Conservation (phyloP, 495 filamentous ascomycete species). For the Aspergillus egyptiacus region DNA sequence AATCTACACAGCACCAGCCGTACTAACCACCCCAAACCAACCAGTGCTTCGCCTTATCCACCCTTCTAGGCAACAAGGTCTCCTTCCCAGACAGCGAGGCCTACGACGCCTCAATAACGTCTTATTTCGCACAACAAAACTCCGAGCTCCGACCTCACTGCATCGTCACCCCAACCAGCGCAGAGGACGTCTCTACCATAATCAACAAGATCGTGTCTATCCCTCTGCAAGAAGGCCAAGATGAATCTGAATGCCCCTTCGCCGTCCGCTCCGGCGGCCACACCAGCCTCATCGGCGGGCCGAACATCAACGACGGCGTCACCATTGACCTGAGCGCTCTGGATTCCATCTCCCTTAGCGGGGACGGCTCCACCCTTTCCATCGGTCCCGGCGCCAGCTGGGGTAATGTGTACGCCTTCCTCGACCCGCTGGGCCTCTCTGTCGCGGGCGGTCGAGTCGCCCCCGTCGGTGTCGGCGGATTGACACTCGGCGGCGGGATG, state of each 20-base stretch:
- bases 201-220: background rate
- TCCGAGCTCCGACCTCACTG: constrained; percentile 19
- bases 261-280: constrained; percentile 38
- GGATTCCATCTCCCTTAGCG: constrained; percentile 34
- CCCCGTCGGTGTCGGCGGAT: constrained; percentile 29
- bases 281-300: constrained; percentile 42
- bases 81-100: constrained; percentile 11
- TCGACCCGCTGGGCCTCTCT: constrained; percentile 41
- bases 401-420: constrained; percentile 40
- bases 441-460: constrained; percentile 47
- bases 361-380: constrained; percentile 28
- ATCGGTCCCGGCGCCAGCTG: constrained; percentile 49
- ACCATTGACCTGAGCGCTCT: constrained; percentile 47
- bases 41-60: constrained; percentile 4
- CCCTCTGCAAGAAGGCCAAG: background rate
- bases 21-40: too few relatives aligned
- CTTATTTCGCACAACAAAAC: constrained; percentile 27
- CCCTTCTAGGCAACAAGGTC: constrained; percentile 14
- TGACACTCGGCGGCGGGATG: constrained; percentile 24
- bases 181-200: constrained; percentile 19
- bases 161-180: constrained; percentile 18
- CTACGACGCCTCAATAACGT: constrained; percentile 18
- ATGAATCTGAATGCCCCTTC: constrained; percentile 16
- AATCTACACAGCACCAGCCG: too few relatives aligned
- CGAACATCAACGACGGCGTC: constrained; percentile 49